phyloP scores from a whole-genome alignment of 805 yeast species.

The Ogataea corticis region DNA sequence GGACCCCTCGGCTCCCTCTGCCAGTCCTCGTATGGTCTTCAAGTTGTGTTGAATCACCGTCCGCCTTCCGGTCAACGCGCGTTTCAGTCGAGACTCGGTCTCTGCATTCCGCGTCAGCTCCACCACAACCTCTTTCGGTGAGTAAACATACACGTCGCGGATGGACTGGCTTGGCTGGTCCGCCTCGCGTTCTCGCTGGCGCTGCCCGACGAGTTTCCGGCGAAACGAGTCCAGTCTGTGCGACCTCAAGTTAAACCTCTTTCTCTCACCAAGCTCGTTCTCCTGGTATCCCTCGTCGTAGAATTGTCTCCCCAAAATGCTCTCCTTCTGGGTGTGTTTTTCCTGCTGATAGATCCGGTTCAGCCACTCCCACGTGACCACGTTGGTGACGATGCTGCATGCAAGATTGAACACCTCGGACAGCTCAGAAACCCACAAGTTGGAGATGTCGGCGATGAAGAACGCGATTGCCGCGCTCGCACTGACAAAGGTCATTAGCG shows the following conservation, averaged over 20 bases:
- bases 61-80: constrained; percentile 6
- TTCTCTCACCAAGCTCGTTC: background rate
- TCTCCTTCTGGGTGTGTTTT: constrained; percentile 62
- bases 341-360: constrained; percentile 61
- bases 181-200: background rate
- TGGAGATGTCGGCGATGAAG: constrained; percentile 74
- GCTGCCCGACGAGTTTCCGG: background rate
- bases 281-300: constrained; percentile 55
- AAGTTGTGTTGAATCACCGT: constrained; percentile 13
- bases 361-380: constrained; percentile 85
- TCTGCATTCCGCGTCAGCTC: constrained; percentile 23
- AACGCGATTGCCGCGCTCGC: constrained; percentile 65
- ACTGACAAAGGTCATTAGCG: constrained; percentile 54
- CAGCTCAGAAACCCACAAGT: constrained; percentile 71
- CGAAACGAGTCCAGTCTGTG: background rate
- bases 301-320: constrained; percentile 72
- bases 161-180: constrained; percentile 4
- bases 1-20: constrained; percentile 4
- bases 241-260: constrained; percentile 16
- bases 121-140: constrained; percentile 43
- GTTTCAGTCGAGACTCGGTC: too few species aligned
- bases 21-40: constrained; percentile 6
- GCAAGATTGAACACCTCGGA: constrained; percentile 74
- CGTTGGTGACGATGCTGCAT: constrained; percentile 68
- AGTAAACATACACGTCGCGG: constrained; percentile 43